A percentile compares a stretch with the other conserved stretches of the same genome.
phyloP scores from a whole-genome alignment of 2,329 filamentous ascomycete species.

The Colletotrichum spaethianum region DNA sequence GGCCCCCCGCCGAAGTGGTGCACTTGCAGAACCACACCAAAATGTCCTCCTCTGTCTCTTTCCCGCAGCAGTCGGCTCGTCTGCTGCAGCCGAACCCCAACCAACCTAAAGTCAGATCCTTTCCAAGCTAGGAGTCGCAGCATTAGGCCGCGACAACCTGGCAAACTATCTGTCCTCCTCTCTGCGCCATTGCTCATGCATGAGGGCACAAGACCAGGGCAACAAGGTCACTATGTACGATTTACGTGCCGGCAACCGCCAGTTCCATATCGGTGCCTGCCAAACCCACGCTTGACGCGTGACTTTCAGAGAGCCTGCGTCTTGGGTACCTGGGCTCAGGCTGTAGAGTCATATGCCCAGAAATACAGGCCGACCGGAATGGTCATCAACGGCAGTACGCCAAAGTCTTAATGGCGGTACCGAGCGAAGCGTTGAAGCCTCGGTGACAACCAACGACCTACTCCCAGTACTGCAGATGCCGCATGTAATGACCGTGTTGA shows the following conservation, averaged over 20 bases:
- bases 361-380: background rate
- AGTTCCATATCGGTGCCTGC: background rate
- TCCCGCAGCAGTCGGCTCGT: constrained; percentile 8
- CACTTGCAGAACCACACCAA: constrained; percentile 37
- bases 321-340: background rate
- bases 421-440: background rate
- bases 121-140: background rate
- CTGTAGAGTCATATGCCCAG: background rate
- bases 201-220: constrained; percentile 16
- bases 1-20: constrained; percentile 22
- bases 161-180: constrained; percentile 36
- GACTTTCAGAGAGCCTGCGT: background rate
- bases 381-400: background rate
- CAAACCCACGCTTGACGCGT: constrained; percentile 8
- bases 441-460: background rate
- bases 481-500: background rate
- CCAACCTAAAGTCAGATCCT: constrained; percentile 1
- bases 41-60: background rate
- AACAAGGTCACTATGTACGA: constrained; percentile 41
- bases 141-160: constrained; percentile 19
- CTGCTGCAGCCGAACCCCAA: constrained; percentile 10
- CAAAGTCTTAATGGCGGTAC: constrained; percentile 1
- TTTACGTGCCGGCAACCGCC: constrained; percentile 32
- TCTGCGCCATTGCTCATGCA: constrained; percentile 22
- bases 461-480: background rate